Evolutionary conservation across 2,329 filamentous ascomycete species (phyloP).

Genomic region (Alternaria gansuensis): DNA sequence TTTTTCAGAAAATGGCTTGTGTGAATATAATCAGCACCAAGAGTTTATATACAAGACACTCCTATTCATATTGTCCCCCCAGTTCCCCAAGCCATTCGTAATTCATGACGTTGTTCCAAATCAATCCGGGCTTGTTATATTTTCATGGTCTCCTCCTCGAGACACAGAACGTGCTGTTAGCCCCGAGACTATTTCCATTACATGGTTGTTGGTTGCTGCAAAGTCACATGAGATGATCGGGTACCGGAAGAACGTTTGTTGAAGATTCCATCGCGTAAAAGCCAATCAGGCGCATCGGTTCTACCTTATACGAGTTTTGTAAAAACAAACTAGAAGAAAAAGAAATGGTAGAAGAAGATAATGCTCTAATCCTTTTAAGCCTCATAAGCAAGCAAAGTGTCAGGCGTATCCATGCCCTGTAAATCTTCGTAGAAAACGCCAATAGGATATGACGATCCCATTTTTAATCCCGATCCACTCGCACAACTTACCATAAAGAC

Average conservation of each 20-base stretch:
- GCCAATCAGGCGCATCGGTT: neutral
- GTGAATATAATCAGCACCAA: too few relatives aligned
- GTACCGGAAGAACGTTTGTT: neutral
- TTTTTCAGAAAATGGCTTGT: too few relatives aligned
- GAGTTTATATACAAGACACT: too few relatives aligned
- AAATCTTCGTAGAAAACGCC: conserved; percentile 6
- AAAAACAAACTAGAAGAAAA: neutral
- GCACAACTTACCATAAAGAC: conserved; percentile 1
- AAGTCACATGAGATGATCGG: neutral
- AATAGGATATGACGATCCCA: neutral
- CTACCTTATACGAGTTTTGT: neutral
- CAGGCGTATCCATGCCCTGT: conserved; percentile 3
- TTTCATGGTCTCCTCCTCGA: too few relatives aligned
- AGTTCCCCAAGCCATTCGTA: too few relatives aligned
- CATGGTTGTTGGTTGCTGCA: too few relatives aligned
- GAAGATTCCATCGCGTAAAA: neutral
- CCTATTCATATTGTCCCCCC: too few relatives aligned
- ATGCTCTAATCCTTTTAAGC: neutral
- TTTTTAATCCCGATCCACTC: neutral
- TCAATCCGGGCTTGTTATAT: too few relatives aligned
- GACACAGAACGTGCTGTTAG: too few relatives aligned
- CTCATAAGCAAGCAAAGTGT: neutral
- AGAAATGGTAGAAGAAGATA: neutral
- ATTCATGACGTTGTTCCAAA: too few relatives aligned
- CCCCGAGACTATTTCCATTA: too few relatives aligned